Evolutionary conservation across 2,329 filamentous ascomycete genomes (phyloP).

Genomic region (Fusarium devonianum): DNA sequence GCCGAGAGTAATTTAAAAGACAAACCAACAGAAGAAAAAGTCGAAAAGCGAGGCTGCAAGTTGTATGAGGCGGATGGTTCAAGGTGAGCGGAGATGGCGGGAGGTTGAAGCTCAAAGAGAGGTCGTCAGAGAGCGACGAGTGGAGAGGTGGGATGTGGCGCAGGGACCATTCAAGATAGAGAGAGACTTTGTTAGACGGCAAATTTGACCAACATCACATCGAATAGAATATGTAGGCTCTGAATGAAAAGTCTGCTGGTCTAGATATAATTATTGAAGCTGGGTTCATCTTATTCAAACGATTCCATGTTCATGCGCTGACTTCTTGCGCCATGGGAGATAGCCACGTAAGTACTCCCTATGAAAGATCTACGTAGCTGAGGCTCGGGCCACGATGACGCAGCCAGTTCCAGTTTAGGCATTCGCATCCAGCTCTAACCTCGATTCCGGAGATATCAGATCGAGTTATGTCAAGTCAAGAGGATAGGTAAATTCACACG

Average conservation of each 20-base stretch:
- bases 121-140: slow-evolving; percentile 16
- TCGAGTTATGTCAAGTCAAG: too few relatives aligned
- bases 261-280: too few relatives aligned
- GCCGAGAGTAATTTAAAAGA: not conserved
- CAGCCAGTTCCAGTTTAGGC: slow-evolving; percentile 13
- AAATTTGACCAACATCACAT: too few relatives aligned
- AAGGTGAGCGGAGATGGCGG: slow-evolving; percentile 26
- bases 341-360: slow-evolving; percentile 22
- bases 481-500: too few relatives aligned
- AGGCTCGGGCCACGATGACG: slow-evolving; percentile 24
- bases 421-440: not conserved
- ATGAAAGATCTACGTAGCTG: slow-evolving; percentile 12
- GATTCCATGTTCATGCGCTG: too few relatives aligned
- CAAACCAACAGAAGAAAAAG: not conserved
- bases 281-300: too few relatives aligned
- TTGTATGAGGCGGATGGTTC: not conserved
- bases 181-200: slow-evolving; percentile 15
- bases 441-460: not conserved
- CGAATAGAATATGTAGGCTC: too few relatives aligned
- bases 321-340: too few relatives aligned
- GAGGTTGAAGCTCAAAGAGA: slow-evolving; percentile 29
- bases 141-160: slow-evolving; percentile 34
- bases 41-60: not conserved
- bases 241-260: too few relatives aligned
- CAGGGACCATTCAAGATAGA: slow-evolving; percentile 29